Conservation (phyloP, 371 early-diverging fungal species). For the Zancudomyces culisetae region DNA sequence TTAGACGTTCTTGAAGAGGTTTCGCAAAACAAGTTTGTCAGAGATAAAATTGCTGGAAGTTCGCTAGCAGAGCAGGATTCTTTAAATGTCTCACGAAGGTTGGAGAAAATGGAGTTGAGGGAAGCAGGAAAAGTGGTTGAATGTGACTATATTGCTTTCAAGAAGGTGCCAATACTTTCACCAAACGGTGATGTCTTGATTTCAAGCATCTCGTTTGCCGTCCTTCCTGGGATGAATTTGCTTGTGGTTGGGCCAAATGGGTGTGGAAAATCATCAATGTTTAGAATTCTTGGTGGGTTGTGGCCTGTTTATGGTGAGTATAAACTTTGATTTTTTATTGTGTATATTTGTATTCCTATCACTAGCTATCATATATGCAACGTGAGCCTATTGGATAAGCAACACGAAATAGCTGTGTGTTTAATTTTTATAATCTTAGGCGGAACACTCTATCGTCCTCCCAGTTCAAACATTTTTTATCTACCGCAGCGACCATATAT, state of each 20-base stretch:
- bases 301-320: conserved; percentile 54
- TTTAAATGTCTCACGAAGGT: background rate
- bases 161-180: conserved; percentile 73
- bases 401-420: too few relatives aligned
- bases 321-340: background rate
- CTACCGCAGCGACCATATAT: conserved; percentile 90
- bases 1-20: conserved; percentile 55
- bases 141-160: conserved; percentile 54
- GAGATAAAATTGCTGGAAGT: conserved; percentile 4
- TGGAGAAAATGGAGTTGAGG: background rate
- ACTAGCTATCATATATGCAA: too few relatives aligned
- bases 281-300: conserved; percentile 82
- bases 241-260: conserved; percentile 88
- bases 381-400: too few relatives aligned
- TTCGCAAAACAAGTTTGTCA: conserved; percentile 38
- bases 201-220: conserved; percentile 60
- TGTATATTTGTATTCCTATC: too few relatives aligned
- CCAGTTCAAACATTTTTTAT: conserved; percentile 63
- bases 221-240: conserved; percentile 62
- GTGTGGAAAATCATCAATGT: conserved; percentile 76
- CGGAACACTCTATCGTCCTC: conserved; percentile 65
- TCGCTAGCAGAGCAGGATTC: background rate
- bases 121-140: conserved; percentile 33
- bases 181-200: conserved; percentile 88
- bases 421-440: background rate